Percentiles rank a stretch among this genome's conserved stretches.
These are phyloP conservation scores for Fusarium solani-melongenae DNA, from an alignment of 2,329 filamentous ascomycete genomes.

Conservation along the genomic window DNA sequence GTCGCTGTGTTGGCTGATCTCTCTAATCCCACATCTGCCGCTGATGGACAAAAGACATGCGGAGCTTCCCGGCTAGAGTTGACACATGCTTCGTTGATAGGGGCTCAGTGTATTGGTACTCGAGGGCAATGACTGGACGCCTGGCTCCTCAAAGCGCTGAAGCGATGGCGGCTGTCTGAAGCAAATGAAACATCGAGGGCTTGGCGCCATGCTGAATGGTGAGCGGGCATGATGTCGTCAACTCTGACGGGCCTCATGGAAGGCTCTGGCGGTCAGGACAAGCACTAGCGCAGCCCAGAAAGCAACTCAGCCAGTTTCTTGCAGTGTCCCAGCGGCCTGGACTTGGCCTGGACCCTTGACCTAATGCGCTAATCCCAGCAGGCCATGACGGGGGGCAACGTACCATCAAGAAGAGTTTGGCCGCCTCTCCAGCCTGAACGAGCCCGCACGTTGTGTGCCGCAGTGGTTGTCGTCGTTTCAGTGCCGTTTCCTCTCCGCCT, in stretches of 20 bases:
- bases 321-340: conserved; percentile 9
- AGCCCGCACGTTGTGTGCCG: conserved; percentile 10
- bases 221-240: not conserved
- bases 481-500: not conserved
- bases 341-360: conserved; percentile 29
- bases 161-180: not conserved
- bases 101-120: not conserved
- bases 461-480: conserved; percentile 14
- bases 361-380: not conserved
- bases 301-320: not conserved
- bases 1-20: not conserved
- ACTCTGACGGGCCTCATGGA: conserved; percentile 6
- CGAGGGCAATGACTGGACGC: not conserved
- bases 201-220: conserved; percentile 1
- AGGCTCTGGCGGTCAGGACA: conserved; percentile 26
- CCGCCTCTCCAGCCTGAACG: not conserved
- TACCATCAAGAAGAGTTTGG: conserved; percentile 4
- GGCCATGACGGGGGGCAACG: conserved; percentile 1
- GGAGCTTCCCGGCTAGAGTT: conserved; percentile 7
- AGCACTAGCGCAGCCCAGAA: conserved; percentile 13
- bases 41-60: conserved; percentile 4
- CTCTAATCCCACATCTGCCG: conserved; percentile 8
- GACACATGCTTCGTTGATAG: not conserved
- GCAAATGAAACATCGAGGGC: conserved; percentile 4
- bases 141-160: not conserved